Conservation (phyloP, 805 yeast species). For the Lipomyces anomalus region DNA sequence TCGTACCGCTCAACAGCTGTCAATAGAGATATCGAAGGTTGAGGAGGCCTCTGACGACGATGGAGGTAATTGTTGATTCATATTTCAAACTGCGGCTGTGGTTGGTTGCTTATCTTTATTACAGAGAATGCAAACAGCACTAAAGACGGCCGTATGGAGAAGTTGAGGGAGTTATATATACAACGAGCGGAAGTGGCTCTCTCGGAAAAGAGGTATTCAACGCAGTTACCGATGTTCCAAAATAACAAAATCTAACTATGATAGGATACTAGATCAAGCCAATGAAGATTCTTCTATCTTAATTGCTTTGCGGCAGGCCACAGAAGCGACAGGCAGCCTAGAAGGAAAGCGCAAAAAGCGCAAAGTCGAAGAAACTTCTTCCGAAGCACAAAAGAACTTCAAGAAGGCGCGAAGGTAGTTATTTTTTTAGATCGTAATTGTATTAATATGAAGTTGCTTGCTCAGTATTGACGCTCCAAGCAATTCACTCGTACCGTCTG, state of each 20-base stretch:
- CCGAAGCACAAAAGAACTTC: constrained; percentile 13
- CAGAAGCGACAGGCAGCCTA: constrained; percentile 1
- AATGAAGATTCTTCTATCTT: constrained; percentile 14
- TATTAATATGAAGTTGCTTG: no score
- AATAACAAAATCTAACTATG: not conserved
- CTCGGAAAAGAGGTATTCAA: constrained; percentile 12
- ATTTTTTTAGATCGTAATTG: no score
- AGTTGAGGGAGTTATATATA: constrained; percentile 9
- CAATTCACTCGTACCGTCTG: not conserved
- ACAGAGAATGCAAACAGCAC: not conserved
- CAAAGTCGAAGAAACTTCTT: constrained; percentile 17
- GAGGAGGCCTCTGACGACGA: not conserved
- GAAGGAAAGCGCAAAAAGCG: constrained; percentile 22
- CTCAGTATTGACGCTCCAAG: no score
- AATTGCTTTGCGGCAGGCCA: constrained; percentile 18
- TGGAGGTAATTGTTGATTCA: not conserved
- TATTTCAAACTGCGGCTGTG: not conserved
- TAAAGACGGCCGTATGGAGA: constrained; percentile 2
- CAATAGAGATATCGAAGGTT: constrained; percentile 5
- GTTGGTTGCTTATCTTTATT: not conserved
- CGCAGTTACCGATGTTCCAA: not conserved
- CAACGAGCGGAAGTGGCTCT: constrained; percentile 10
- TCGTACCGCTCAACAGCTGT: constrained; percentile 3
- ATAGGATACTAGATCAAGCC: constrained; percentile 17
- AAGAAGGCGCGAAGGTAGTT: constrained; percentile 19